phyloP scores from a whole-genome alignment of 306 rosid species.

The Fagus crenata region DNA sequence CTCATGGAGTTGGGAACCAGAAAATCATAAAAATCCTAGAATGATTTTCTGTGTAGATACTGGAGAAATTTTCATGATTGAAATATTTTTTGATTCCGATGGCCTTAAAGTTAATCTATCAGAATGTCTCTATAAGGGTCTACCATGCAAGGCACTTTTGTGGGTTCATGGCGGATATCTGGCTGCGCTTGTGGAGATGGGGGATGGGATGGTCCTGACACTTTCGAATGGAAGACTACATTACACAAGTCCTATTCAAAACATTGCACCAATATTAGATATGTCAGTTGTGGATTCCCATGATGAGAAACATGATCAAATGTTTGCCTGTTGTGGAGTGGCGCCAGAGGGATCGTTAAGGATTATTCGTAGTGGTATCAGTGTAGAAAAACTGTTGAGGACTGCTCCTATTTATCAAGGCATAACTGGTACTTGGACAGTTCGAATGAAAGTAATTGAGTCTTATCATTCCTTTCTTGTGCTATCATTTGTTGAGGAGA shows the following conservation, averaged over 20 bases:
- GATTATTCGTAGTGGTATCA: conserved; percentile 80
- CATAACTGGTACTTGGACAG: conserved; percentile 79
- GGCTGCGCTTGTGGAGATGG: conserved; percentile 87
- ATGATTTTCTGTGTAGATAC: conserved; percentile 74
- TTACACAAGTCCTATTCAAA: conserved; percentile 72
- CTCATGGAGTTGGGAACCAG: conserved; percentile 96
- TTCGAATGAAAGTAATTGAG: conserved; percentile 73
- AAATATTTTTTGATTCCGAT: conserved; percentile 58
- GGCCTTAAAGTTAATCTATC: conserved; percentile 65
- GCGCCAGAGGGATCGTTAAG: conserved; percentile 90
- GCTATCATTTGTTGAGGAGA: conserved; percentile 90
- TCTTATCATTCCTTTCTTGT: conserved; percentile 81
- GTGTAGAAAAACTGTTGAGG: conserved; percentile 70
- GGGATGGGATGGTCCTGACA: conserved; percentile 86
- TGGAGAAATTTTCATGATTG: conserved; percentile 84
- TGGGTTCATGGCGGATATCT: conserved; percentile 90
- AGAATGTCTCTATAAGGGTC: conserved; percentile 82
- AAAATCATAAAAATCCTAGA: conserved; percentile 51
- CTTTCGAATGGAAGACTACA: conserved; percentile 68
- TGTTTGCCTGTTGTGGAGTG: conserved; percentile 94
- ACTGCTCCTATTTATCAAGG: conserved; percentile 92
- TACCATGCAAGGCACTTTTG: conserved; percentile 70
- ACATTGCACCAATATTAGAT: conserved; percentile 83
- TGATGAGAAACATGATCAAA: conserved; percentile 89
- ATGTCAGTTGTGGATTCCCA: conserved; percentile 75